A percentile compares a stretch with the other conserved stretches of the same genome.
These are phyloP conservation scores for Coccomyxa subellipsoidea DNA, from an alignment of 163 green algal genomes.

Conservation along the genomic window DNA sequence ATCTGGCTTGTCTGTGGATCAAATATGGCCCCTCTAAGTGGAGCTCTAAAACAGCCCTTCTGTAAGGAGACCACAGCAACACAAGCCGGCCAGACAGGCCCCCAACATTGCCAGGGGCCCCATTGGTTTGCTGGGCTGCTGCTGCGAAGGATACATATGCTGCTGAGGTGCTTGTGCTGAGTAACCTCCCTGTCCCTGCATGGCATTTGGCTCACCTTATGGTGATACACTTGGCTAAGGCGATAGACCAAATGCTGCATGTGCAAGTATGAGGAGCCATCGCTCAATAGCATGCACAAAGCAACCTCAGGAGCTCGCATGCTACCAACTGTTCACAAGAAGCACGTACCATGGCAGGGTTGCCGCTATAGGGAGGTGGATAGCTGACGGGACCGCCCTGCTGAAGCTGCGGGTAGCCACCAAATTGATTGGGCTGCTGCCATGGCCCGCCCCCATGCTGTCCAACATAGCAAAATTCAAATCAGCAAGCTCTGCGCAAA, in stretches of 20 bases:
- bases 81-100: not conserved
- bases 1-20: not conserved
- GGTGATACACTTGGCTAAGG: too few species aligned
- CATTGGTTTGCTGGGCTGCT: not conserved
- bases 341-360: not conserved
- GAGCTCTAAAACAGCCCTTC: not conserved
- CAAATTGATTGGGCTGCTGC: not conserved
- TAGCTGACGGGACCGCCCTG: not conserved
- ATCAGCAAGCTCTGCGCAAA: not conserved
- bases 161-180: not conserved
- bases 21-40: not conserved
- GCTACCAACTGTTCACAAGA: not conserved
- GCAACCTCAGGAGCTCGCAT: too few species aligned
- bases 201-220: not conserved
- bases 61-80: not conserved
- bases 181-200: not conserved
- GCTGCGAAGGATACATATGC: not conserved
- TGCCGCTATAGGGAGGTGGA: not conserved
- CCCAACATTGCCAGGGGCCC: not conserved
- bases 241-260: too few species aligned
- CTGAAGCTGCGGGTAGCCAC: not conserved
- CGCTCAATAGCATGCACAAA: too few species aligned
- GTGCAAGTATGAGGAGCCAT: too few species aligned
- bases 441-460: not conserved
- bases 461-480: not conserved